Percentiles rank a stretch among this genome's conserved stretches.
Conservation (phyloP, 768 basidiomycete species). For the Boletus fagicola region DNA sequence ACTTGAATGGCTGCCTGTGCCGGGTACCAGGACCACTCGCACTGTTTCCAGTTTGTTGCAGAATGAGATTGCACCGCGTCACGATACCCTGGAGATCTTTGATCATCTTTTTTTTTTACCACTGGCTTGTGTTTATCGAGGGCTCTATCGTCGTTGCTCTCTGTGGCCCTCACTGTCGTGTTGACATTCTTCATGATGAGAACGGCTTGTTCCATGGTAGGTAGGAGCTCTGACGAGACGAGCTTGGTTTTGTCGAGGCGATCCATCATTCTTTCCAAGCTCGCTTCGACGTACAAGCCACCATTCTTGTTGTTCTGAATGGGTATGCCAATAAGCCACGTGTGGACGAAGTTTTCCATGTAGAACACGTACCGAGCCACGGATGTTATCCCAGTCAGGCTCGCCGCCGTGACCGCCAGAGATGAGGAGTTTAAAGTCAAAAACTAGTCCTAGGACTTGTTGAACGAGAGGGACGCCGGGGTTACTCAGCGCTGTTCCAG, state of each 20-base stretch:
- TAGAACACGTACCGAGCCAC: conserved; percentile 7
- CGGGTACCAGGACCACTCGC: conserved; percentile 18
- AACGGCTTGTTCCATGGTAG: conserved; percentile 5
- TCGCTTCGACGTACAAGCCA: conserved; percentile 17
- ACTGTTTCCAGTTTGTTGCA: conserved; percentile 15
- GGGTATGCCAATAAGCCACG: background rate
- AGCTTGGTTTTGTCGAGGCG: conserved; percentile 16
- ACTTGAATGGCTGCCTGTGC: conserved; percentile 18
- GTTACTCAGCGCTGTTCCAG: conserved; percentile 12
- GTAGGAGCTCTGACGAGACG: conserved; percentile 13
- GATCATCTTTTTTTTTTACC: conserved; percentile 18
- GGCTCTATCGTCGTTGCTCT: background rate
- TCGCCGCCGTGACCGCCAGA: conserved; percentile 11
- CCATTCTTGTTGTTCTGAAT: conserved; percentile 11
- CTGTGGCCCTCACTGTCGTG: conserved; percentile 2
- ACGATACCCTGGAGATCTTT: conserved; percentile 12
- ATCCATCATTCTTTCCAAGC: conserved; percentile 11
- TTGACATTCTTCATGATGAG: conserved; percentile 1
- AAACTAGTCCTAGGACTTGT: conserved; percentile 10
- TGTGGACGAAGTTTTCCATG: background rate
- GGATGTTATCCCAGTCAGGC: conserved; percentile 19
- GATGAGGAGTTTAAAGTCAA: conserved; percentile 9
- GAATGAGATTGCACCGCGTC: conserved; percentile 21
- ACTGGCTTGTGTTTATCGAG: conserved; percentile 4
- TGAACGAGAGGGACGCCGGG: conserved; percentile 8